Evolutionary conservation across 2,329 filamentous ascomycete species (phyloP), one percentile per base, ranked within the genome.

Genomic region (Xylariales sp.): DNA sequence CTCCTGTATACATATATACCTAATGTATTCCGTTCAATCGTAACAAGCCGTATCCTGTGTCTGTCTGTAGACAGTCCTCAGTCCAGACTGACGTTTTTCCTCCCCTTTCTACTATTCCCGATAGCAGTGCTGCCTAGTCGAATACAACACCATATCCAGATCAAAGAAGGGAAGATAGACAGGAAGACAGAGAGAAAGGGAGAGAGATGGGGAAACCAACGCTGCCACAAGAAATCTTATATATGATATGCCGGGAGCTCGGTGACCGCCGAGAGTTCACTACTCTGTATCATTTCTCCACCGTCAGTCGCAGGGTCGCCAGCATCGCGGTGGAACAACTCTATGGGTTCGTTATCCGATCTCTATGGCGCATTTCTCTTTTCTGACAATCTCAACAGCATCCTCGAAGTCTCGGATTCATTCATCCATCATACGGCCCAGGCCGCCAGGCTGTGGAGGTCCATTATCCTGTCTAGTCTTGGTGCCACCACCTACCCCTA

Each of bases 391-490:
- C 18, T 36, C 60, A 18, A 6, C 55, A 86, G 85, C 70, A 81
- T 85, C 57, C 80, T 85, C 62, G 75, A 80, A n/a, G 82, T 82
- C 7, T 78, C 80, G 7, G 80, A 83, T 16, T 80, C 78, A 69
- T 80, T 78, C 45, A 80, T 82, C 43, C n/a, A 32, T 16, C 23
- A 43, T n/a, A 32, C 54, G 10, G 23, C 3, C 32, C 54, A 86
- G 78, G 90, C 88, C 85, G 86, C 88, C 1, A 83, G 86, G 6
- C 78, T 92, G 56, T 93, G 91, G 91, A 85, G 86, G 58, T 89
- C 89, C 1, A 87, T 93, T 71, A 86, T 91, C 65, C 80, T 89
- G 7, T 93, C 91, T 8, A 88, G 88, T 65, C 79, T 90, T 50
- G 86, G 84, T 30, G 79, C 82, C 70, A 92, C 91, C 0, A 80